These are phyloP conservation scores for Lupinus albus DNA, from an alignment of 306 rosid genomes.

Conservation along the genomic window DNA sequence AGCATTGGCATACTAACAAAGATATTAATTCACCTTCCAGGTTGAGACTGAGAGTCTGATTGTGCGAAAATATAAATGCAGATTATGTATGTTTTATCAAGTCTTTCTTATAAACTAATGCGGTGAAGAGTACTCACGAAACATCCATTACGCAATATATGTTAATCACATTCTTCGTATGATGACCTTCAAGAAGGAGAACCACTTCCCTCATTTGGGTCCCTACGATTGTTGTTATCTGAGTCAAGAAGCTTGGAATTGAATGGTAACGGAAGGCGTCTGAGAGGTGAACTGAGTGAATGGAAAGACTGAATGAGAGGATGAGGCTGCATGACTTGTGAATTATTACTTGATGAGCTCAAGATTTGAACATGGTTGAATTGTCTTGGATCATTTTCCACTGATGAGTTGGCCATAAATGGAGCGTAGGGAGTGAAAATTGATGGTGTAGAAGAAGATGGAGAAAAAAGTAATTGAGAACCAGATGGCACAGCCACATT, in stretches of 20 bases:
- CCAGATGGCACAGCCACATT: slow-evolving; percentile 23
- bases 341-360: slow-evolving; percentile 42
- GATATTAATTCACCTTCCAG: not conserved
- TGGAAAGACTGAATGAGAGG: slow-evolving; percentile 34
- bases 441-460: slow-evolving; percentile 9
- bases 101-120: slow-evolving; percentile 5
- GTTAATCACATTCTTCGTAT: slow-evolving; percentile 27
- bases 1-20: slow-evolving; percentile 47
- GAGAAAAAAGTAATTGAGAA: no score
- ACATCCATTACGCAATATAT: slow-evolving; percentile 12
- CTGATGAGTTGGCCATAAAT: slow-evolving; percentile 40
- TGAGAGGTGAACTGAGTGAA: slow-evolving; percentile 42
- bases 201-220: slow-evolving; percentile 30
- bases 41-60: not conserved
- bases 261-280: slow-evolving; percentile 45
- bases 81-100: not conserved
- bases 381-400: slow-evolving; percentile 52
- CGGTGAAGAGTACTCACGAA: slow-evolving; percentile 1
- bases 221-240: slow-evolving; percentile 27
- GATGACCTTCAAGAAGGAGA: slow-evolving; percentile 34
- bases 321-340: slow-evolving; percentile 44
- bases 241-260: slow-evolving; percentile 53
- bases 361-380: slow-evolving; percentile 55
- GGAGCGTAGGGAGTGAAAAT: slow-evolving; percentile 53
- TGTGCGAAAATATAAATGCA: not conserved